phyloP scores from a whole-genome alignment of 2,329 filamentous ascomycete genomes.

The Neonectria sp. region DNA sequence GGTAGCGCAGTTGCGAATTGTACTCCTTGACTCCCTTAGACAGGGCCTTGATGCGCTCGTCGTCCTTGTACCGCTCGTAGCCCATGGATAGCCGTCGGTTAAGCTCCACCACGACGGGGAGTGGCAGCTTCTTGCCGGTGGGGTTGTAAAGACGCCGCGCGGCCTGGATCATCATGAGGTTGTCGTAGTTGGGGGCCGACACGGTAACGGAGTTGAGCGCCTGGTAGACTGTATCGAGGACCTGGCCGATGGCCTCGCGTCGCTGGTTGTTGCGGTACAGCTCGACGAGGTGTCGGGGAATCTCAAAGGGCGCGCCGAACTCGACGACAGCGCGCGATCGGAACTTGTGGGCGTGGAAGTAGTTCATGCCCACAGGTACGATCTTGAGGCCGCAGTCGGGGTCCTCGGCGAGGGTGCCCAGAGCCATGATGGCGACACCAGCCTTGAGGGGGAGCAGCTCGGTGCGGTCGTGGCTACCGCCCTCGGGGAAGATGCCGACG shows the following conservation, averaged over 20 bases:
- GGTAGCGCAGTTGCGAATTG: conserved; percentile 87
- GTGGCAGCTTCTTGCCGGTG: conserved; percentile 91
- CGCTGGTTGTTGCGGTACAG: conserved; percentile 88
- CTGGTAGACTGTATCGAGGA: conserved; percentile 90
- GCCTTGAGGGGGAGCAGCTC: conserved; percentile 94
- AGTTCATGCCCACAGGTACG: conserved; percentile 98
- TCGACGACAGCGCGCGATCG: conserved; percentile 95
- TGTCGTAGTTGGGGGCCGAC: conserved; percentile 94
- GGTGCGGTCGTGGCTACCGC: conserved; percentile 94
- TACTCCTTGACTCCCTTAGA: conserved; percentile 85
- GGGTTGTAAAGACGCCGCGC: conserved; percentile 94
- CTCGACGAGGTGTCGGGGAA: conserved; percentile 85
- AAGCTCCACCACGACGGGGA: conserved; percentile 93
- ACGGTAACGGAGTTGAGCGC: conserved; percentile 91
- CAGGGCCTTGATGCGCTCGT: conserved; percentile 84
- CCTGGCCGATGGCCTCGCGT: conserved; percentile 87
- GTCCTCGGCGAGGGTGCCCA: conserved; percentile 88
- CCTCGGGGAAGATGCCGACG: conserved; percentile 97
- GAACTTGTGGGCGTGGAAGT: conserved; percentile 99
- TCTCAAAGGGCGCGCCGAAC: conserved; percentile 90
- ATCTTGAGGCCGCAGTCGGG: conserved; percentile 93
- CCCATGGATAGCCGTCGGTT: conserved; percentile 93
- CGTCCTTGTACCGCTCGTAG: conserved; percentile 93
- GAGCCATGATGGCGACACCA: conserved; percentile 97
- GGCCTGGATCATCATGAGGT: conserved; percentile 96